These are phyloP conservation scores for Haberlea rhodopensis DNA, from an alignment of 257 asterid genomes.

Conservation along the genomic window DNA sequence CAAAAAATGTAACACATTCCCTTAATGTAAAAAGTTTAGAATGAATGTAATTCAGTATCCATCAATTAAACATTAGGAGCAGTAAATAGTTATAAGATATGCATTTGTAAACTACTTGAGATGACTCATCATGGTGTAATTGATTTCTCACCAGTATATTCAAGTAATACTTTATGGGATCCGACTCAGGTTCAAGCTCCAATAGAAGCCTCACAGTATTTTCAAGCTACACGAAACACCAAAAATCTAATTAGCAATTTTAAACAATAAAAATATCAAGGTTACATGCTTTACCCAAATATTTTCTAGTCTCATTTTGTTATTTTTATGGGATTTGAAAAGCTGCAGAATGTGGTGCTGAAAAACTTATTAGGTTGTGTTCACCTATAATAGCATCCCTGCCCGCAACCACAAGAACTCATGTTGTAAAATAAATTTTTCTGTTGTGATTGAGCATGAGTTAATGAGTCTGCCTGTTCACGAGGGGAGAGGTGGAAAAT, in stretches of 20 bases:
- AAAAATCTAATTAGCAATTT: slow-evolving; percentile 28
- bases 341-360: background rate
- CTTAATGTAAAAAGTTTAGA: background rate
- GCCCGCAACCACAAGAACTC: background rate
- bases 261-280: slow-evolving; percentile 9
- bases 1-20: background rate
- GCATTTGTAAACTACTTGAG: slow-evolving; percentile 3
- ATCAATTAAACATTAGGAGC: slow-evolving; percentile 18
- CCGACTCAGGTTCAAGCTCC: background rate
- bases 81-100: slow-evolving; percentile 17
- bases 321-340: background rate
- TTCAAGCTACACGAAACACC: slow-evolving; percentile 48
- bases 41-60: slow-evolving; percentile 1
- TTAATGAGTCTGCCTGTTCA: too few species aligned
- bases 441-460: background rate
- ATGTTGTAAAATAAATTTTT: too few species aligned
- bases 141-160: background rate
- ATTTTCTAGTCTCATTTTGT: background rate
- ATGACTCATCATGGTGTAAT: background rate
- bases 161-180: background rate
- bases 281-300: slow-evolving; percentile 17
- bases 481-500: too few species aligned
- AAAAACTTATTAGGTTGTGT: background rate
- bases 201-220: background rate
- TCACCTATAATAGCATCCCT: background rate